Evolutionary conservation across 352 stramenopile species (phyloP), one percentile per base, ranked within the genome.

Genomic region (Phytophthora colocasiae): DNA sequence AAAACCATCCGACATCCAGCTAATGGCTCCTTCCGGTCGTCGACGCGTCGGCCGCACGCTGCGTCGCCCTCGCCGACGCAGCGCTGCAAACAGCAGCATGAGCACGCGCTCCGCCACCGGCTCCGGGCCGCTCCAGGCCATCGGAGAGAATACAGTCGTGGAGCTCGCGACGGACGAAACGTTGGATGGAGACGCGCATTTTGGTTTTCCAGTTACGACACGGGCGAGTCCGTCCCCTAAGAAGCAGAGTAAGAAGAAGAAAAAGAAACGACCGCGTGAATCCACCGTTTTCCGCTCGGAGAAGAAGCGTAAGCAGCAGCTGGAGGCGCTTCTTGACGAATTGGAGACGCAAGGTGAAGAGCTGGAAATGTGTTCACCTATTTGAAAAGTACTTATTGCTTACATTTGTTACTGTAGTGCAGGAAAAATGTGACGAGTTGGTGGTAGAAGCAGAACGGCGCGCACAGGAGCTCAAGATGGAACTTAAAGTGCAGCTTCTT

Each of bases 401-500:
- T n/a, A 38, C 51, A n/a, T 49, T 31, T 54, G 9, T 59, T 31
- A 29, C 8, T 40, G 1, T 56, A 93, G 85, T 93, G 53, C 77
- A 91, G 61, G 81, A 91, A 56, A 70, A 87, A 7, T 91, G 85
- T 47, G 72, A 79, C 15, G 75, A 85, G 43, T 50, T 94, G 12
- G 38, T 85, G 38, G 69, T 65, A 5, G 71, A 89, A 19, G 81
- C 83, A 29, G 70, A 89, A 55, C 70, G 77, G 58, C 83, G 81
- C 24, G 83, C 77, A 11, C 70, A 83, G 31, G 86, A 94, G 29
- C 69, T 94, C 26, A 66, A 81, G 55, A 85, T 90, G 75, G 84
- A 92, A 58, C 75, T 94, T 31, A 90, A 91, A 34, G 78, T 94
- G 66, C 82, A 94, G 73, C 73, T 94, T 69, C 76, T 93, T 57